phyloP scores from a whole-genome alignment of 345 rosid genomes.

The Eucalyptus pauciflora region DNA sequence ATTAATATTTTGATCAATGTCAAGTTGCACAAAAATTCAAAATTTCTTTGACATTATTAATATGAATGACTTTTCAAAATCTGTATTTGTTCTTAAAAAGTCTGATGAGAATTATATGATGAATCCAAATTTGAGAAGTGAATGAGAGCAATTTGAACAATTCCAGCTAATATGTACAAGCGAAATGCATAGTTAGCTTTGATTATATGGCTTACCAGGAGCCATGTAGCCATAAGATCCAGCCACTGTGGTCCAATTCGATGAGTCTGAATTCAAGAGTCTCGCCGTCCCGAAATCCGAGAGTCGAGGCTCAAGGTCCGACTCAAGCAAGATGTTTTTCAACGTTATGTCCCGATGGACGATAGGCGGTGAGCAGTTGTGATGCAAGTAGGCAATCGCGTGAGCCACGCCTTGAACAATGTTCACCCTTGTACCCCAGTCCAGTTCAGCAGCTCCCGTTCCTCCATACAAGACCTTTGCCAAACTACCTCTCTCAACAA shows the following conservation, averaged over 20 bases:
- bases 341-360: conserved; percentile 46
- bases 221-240: conserved; percentile 73
- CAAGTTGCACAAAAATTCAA: no score
- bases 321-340: conserved; percentile 44
- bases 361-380: conserved; percentile 47
- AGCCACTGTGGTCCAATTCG: conserved; percentile 53
- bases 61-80: no score
- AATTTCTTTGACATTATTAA: no score
- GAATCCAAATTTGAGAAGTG: not conserved
- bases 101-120: not conserved
- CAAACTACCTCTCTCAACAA: conserved; percentile 44
- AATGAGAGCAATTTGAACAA: no score
- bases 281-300: conserved; percentile 66
- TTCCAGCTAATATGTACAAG: no score
- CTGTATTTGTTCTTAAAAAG: no score
- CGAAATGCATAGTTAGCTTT: no score
- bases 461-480: conserved; percentile 21
- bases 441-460: conserved; percentile 15
- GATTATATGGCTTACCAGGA: conserved; percentile 27
- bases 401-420: conserved; percentile 24
- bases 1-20: no score
- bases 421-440: conserved; percentile 7
- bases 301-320: conserved; percentile 33
- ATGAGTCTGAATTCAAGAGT: conserved; percentile 22
- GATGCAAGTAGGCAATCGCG: conserved; percentile 57